These are phyloP conservation scores for Starmerella kuoi DNA, from an alignment of 805 yeast species.

Conservation along the genomic window DNA sequence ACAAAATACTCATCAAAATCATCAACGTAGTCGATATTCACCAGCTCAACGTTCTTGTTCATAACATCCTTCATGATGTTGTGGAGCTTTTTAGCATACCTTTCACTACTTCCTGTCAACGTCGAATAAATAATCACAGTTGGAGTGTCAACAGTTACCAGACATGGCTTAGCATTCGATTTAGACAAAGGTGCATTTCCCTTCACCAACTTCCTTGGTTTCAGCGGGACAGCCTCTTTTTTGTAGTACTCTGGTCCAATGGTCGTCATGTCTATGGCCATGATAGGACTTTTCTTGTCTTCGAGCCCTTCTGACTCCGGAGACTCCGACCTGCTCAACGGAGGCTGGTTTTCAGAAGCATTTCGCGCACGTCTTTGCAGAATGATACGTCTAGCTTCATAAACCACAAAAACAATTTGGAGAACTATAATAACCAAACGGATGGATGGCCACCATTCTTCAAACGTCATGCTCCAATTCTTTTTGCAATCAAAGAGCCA, in stretches of 20 bases:
- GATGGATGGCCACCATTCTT: too few species aligned
- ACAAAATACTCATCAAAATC: constrained; percentile 77
- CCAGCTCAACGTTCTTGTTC: constrained; percentile 37
- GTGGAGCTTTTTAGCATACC: constrained; percentile 46
- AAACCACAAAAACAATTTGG: neutral
- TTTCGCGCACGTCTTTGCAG: too few species aligned
- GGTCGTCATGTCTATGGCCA: constrained; percentile 19
- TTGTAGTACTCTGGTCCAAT: neutral
- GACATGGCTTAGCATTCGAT: neutral
- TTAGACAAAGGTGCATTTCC: constrained; percentile 1
- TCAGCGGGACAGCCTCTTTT: constrained; percentile 2
- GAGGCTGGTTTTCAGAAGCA: neutral
- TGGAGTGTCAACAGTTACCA: constrained; percentile 8
- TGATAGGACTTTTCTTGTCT: neutral
- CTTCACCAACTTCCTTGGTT: constrained; percentile 11
- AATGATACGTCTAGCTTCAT: constrained; percentile 3
- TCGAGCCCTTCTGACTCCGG: too few species aligned
- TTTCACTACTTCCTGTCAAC: constrained; percentile 68
- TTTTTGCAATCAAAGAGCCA: too few species aligned
- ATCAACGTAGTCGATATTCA: constrained; percentile 68
- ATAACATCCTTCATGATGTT: constrained; percentile 29
- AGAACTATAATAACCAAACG: constrained; percentile 6
- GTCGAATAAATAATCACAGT: constrained; percentile 58
- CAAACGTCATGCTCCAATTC: too few species aligned
- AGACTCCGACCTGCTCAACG: too few species aligned